Evolutionary conservation across 805 yeast genomes (phyloP).

Genomic region (Hanseniaspora jakobsenii): DNA sequence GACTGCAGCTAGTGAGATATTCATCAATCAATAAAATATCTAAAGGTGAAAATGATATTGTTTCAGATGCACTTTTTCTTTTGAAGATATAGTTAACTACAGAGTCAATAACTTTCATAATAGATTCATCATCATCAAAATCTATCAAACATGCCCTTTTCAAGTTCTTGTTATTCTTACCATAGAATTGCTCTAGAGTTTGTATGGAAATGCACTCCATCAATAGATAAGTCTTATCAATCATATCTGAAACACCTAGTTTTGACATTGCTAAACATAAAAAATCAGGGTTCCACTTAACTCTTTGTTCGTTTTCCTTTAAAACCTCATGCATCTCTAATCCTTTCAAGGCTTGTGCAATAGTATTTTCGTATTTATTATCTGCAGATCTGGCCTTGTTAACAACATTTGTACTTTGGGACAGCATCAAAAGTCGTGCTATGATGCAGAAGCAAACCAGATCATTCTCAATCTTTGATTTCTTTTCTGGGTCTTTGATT

Average conservation of each 20-base stretch:
- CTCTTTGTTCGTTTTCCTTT: too few species aligned
- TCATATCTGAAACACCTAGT: neutral
- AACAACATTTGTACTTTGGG: too few species aligned
- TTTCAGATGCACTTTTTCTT: neutral
- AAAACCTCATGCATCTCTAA: too few species aligned
- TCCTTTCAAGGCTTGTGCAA: too few species aligned
- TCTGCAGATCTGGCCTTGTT: too few species aligned
- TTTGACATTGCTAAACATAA: neutral
- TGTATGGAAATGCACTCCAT: conserved; percentile 2
- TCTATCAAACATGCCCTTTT: neutral
- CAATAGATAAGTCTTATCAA: conserved; percentile 4
- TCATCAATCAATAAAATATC: conserved; percentile 4
- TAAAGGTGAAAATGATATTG: neutral
- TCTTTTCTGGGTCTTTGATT: neutral
- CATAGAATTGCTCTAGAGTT: neutral
- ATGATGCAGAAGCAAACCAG: neutral
- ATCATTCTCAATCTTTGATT: neutral
- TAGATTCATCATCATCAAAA: neutral
- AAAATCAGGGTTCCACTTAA: too few species aligned
- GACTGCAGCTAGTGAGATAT: neutral
- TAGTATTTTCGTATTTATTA: too few species aligned
- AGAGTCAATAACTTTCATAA: too few species aligned
- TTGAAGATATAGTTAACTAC: neutral
- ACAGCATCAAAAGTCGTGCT: neutral
- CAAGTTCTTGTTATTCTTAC: neutral